Conservation (phyloP, 2,329 filamentous ascomycete species). For the Fusarium udum region DNA sequence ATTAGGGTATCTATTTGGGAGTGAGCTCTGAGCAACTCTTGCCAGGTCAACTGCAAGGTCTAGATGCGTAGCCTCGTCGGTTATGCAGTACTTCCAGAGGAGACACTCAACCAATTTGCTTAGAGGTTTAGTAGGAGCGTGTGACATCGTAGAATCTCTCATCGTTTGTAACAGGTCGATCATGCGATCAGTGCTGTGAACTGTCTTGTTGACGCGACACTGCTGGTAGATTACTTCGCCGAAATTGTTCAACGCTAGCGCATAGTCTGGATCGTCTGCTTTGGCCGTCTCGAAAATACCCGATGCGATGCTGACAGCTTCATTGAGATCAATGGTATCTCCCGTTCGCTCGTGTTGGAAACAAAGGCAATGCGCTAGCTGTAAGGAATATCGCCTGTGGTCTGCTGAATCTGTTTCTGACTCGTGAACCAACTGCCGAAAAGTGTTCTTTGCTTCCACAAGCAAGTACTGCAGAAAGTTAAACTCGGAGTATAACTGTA, state of each 20-base stretch:
- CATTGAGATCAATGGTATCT: neutral
- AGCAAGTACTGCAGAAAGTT: neutral
- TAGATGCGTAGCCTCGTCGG: fast-evolving
- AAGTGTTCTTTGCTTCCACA: neutral
- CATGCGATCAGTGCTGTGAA: fast-evolving
- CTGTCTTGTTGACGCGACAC: neutral
- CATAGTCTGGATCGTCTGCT: fast-evolving
- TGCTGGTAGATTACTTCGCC: neutral
- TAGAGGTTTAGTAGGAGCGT: fast-evolving
- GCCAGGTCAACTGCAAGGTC: neutral
- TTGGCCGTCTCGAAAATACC: fast-evolving
- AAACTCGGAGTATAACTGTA: neutral
- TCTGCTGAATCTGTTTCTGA: neutral
- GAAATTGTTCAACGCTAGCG: fast-evolving
- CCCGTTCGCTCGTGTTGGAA: neutral
- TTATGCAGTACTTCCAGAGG: neutral
- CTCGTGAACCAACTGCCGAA: neutral
- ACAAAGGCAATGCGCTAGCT: neutral
- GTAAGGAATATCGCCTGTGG: fast-evolving
- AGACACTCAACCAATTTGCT: neutral
- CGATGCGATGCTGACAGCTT: fast-evolving
- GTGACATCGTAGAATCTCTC: fast-evolving
- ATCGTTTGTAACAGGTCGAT: fast-evolving
- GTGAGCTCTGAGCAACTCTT: neutral
- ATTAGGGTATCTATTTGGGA: neutral